Evolutionary conservation across 2,329 filamentous ascomycete genomes (phyloP).

Genomic region (Camillea tinctor): DNA sequence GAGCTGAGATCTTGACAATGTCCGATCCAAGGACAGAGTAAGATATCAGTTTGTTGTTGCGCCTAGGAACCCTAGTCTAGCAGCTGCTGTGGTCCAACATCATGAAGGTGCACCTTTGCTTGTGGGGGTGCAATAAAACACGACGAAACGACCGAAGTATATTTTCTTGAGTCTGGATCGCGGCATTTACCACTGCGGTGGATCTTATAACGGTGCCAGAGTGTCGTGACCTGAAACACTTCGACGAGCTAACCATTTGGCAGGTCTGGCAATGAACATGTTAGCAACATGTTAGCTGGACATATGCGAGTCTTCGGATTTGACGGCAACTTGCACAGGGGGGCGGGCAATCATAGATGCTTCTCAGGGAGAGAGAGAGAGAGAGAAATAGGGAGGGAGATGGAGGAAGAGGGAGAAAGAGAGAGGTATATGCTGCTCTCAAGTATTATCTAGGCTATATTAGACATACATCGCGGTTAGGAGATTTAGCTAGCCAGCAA

Average conservation of each 20-base stretch:
- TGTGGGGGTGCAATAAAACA: background rate
- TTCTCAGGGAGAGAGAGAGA: conserved; percentile 16
- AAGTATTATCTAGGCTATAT: conserved; percentile 5
- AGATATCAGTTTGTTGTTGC: background rate
- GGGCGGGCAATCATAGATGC: conserved; percentile 24
- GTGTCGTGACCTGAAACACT: conserved; percentile 25
- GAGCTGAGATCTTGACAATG: background rate
- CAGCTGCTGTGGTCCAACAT: background rate
- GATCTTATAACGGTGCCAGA: conserved; percentile 17
- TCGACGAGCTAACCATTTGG: conserved; percentile 22
- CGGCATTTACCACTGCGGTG: conserved; percentile 13
- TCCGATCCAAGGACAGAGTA: background rate
- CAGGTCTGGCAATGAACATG: conserved; percentile 23
- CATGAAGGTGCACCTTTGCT: background rate
- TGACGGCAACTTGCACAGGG: conserved; percentile 41
- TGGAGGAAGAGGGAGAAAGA: conserved; percentile 14
- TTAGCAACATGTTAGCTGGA: conserved; percentile 35
- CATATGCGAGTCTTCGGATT: conserved; percentile 31
- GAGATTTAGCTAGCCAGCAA: conserved; percentile 7
- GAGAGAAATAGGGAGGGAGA: too few relatives aligned
- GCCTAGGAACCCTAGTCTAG: background rate
- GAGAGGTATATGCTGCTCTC: conserved; percentile 7
- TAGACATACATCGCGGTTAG: background rate
- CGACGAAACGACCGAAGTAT: background rate
- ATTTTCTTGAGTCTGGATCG: conserved; percentile 1